Evolutionary conservation across 805 yeast species (phyloP).

Genomic region (Saturnispora dispora): DNA sequence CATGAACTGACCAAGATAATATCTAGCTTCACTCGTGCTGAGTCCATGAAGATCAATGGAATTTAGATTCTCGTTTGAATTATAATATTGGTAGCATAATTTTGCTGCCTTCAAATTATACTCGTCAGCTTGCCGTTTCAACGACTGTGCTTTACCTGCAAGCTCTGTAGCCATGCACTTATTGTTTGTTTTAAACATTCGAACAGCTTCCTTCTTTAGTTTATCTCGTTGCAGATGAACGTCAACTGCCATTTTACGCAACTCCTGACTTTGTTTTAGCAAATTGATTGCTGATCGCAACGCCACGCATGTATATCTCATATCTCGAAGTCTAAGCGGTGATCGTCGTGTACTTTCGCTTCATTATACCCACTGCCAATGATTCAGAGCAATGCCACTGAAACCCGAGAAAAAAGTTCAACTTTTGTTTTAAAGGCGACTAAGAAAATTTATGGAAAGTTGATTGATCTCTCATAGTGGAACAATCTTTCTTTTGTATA

Average conservation of each 20-base stretch:
- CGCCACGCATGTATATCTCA: not conserved
- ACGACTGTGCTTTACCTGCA: slow-evolving; percentile 8
- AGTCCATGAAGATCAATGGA: slow-evolving; percentile 11
- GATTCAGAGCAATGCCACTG: not conserved
- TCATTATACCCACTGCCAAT: not conserved
- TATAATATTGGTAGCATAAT: slow-evolving; percentile 4
- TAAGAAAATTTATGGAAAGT: not conserved
- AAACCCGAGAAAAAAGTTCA: not conserved
- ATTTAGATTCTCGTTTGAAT: slow-evolving; percentile 2
- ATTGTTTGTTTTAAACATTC: slow-evolving; percentile 2
- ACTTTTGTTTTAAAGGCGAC: not conserved
- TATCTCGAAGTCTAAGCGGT: not conserved
- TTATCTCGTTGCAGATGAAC: slow-evolving; percentile 1
- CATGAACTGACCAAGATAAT: slow-evolving; percentile 9
- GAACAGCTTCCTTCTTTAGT: not conserved
- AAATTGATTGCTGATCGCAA: not conserved
- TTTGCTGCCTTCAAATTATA: slow-evolving; percentile 9
- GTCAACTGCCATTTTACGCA: not conserved
- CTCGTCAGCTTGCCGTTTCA: not conserved
- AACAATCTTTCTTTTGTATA: not conserved
- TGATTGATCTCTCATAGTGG: not conserved
- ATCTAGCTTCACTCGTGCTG: slow-evolving; percentile 6
- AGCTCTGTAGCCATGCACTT: slow-evolving; percentile 5
- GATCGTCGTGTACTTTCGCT: not conserved
- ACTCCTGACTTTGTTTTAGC: not conserved